Percentiles rank a stretch among this genome's conserved stretches.
phyloP scores from a whole-genome alignment of 2,329 filamentous ascomycete species.

The Leptographium galeiforme region DNA sequence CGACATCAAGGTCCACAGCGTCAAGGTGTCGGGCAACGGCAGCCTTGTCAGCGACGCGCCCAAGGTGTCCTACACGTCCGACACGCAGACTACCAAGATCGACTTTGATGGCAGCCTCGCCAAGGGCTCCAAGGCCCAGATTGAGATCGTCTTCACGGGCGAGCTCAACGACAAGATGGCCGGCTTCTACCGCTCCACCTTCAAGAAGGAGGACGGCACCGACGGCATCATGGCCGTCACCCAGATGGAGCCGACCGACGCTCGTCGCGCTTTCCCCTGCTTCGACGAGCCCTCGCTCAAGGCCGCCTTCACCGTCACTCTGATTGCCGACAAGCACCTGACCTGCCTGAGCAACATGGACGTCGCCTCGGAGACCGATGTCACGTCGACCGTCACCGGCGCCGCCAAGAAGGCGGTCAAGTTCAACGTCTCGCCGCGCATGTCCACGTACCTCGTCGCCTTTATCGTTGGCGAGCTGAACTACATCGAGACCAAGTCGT shows the following conservation, averaged over 20 bases:
- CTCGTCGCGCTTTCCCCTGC: conserved; percentile 83
- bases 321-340: conserved; percentile 79
- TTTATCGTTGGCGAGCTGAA: conserved; percentile 93
- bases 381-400: conserved; percentile 48
- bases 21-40: conserved; percentile 50
- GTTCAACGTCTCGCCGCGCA: conserved; percentile 82
- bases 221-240: conserved; percentile 76
- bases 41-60: conserved; percentile 47
- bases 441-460: conserved; percentile 92
- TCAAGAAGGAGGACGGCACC: conserved; percentile 68
- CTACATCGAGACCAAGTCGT: conserved; percentile 81
- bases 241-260: conserved; percentile 95
- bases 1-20: conserved; percentile 70
- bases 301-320: conserved; percentile 79
- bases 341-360: conserved; percentile 98
- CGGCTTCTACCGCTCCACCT: conserved; percentile 81
- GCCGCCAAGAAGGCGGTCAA: conserved; percentile 70
- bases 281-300: conserved; percentile 94
- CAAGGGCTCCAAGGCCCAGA: conserved; percentile 63
- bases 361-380: conserved; percentile 63
- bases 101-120: conserved; percentile 60
- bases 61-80: conserved; percentile 59
- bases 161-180: conserved; percentile 81
- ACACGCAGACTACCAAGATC: conserved; percentile 70
- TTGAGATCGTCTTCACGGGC: conserved; percentile 66